phyloP scores from a whole-genome alignment of 352 stramenopile genomes.

The Pythium dissimile region DNA sequence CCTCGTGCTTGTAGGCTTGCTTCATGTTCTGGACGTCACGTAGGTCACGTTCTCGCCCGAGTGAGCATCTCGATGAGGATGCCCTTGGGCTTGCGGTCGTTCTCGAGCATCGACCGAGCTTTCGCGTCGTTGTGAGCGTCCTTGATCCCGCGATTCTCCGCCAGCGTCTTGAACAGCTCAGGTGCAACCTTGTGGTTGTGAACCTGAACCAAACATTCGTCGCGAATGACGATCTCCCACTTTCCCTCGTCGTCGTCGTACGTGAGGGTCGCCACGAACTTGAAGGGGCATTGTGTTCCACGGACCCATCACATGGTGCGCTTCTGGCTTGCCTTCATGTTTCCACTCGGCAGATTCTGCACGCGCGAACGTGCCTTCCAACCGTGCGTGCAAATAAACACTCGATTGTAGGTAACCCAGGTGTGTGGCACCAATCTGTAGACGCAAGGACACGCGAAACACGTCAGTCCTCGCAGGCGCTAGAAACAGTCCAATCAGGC shows the following conservation, averaged over 20 bases:
- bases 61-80: conserved; percentile 7
- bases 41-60: conserved; percentile 5
- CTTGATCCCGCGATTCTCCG: not conserved
- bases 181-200: not conserved
- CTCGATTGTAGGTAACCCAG: not conserved
- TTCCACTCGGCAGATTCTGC: not conserved
- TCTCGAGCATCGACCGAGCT: conserved; percentile 1
- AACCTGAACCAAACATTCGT: not conserved
- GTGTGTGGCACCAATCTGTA: not conserved
- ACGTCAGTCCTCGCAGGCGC: too few species aligned
- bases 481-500: too few species aligned
- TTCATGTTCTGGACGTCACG: conserved; percentile 9
- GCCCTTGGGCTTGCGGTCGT: not conserved
- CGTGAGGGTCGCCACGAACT: not conserved
- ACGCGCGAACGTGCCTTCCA: not conserved
- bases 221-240: not conserved
- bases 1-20: not conserved
- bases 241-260: not conserved
- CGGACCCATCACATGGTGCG: not conserved
- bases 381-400: not conserved
- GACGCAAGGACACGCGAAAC: too few species aligned
- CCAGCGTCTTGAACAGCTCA: not conserved
- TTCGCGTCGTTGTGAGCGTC: not conserved
- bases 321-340: not conserved
- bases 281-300: not conserved